Conservation (phyloP, 2,329 filamentous ascomycete genomes). For the Graphilbum ipis-grandicollis region DNA sequence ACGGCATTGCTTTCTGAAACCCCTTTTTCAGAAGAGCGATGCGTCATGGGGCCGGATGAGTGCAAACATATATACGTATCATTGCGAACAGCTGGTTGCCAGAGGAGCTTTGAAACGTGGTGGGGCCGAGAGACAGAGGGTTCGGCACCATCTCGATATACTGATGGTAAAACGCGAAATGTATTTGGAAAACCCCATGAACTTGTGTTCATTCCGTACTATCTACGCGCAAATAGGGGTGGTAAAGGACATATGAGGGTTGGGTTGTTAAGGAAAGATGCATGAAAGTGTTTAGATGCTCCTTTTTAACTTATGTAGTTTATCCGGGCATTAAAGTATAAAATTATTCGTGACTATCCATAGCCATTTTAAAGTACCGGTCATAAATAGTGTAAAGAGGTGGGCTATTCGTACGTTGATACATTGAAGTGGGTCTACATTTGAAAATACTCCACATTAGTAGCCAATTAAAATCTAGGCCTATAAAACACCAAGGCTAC, state of each 20-base stretch:
- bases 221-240: conserved; percentile 34
- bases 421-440: too few relatives aligned
- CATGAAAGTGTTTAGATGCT: too few relatives aligned
- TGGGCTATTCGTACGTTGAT: too few relatives aligned
- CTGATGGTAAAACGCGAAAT: not conserved
- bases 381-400: too few relatives aligned
- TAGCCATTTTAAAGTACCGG: too few relatives aligned
- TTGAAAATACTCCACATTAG: too few relatives aligned
- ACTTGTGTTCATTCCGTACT: conserved; percentile 36
- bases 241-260: conserved; percentile 37
- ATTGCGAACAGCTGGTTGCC: conserved; percentile 10
- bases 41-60: conserved; percentile 9
- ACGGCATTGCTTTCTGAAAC: conserved; percentile 13
- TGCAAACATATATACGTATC: conserved; percentile 13
- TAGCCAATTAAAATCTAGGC: too few relatives aligned
- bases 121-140: conserved; percentile 3
- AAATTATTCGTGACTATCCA: not conserved
- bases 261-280: conserved; percentile 12
- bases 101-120: not conserved
- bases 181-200: conserved; percentile 8
- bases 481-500: too few relatives aligned
- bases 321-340: not conserved
- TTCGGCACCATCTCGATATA: conserved; percentile 4
- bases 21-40: conserved; percentile 8
- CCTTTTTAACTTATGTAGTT: too few relatives aligned